Evolutionary conservation across 1,284 basidiomycete species (phyloP).

Genomic region (Athelia psychrophila): DNA sequence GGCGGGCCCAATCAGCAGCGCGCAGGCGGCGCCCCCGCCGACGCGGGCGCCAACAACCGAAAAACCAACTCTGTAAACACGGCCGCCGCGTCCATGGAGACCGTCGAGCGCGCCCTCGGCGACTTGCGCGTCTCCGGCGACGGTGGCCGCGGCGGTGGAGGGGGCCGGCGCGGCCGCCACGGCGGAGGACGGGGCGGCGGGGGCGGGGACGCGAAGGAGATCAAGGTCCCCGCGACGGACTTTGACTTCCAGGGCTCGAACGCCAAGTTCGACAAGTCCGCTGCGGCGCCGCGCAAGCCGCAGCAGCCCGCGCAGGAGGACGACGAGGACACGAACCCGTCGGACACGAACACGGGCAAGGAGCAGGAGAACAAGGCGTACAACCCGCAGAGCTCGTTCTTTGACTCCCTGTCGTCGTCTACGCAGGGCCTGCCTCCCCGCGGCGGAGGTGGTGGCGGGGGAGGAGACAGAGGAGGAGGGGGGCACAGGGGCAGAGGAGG

Average conservation of each 20-base stretch:
- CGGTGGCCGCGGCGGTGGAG: conserved; percentile 16
- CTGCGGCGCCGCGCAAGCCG: conserved; percentile 35
- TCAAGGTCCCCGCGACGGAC: conserved; percentile 66
- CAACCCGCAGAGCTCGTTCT: conserved; percentile 75
- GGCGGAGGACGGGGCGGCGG: conserved; percentile 35
- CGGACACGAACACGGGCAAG: conserved; percentile 20
- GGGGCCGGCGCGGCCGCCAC: conserved; percentile 23
- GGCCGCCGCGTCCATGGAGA: conserved; percentile 73
- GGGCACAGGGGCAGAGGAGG: conserved; percentile 46
- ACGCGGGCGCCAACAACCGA: conserved; percentile 14
- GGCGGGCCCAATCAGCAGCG: neutral
- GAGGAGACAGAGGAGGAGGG: conserved; percentile 45
- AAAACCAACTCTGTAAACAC: conserved; percentile 55
- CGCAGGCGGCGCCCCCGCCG: conserved; percentile 11
- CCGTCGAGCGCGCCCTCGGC: conserved; percentile 75
- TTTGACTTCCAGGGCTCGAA: conserved; percentile 77
- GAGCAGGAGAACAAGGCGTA: conserved; percentile 45
- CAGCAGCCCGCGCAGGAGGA: conserved; percentile 26
- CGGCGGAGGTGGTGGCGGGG: conserved; percentile 32
- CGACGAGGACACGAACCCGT: conserved; percentile 17
- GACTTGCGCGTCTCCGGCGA: conserved; percentile 59
- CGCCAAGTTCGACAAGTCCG: conserved; percentile 73
- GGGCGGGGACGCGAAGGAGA: conserved; percentile 30
- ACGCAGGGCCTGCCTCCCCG: conserved; percentile 30
- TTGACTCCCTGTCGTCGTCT: conserved; percentile 70